phyloP scores from a whole-genome alignment of 2,329 filamentous ascomycete species.

The Harringtonia lauricola region DNA sequence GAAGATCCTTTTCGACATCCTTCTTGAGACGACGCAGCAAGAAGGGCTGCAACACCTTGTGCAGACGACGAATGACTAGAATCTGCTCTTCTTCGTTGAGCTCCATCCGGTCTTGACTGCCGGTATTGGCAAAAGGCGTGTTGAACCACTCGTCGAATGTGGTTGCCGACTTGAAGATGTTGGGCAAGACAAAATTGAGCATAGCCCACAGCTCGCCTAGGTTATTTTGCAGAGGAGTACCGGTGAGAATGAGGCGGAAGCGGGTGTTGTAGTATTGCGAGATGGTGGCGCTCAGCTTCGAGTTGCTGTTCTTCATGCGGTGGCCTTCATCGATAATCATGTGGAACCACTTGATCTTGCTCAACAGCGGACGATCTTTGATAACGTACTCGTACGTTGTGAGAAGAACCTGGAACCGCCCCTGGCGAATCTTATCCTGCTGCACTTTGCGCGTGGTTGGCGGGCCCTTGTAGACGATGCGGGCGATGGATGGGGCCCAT shows the following conservation, averaged over 20 bases:
- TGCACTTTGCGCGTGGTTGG: constrained; percentile 80
- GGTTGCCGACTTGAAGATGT: constrained; percentile 98
- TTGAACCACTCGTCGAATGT: constrained; percentile 99
- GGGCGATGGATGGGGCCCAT: constrained; percentile 80
- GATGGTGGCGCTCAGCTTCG: constrained; percentile 90
- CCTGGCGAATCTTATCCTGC: constrained; percentile 87
- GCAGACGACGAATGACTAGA: constrained; percentile 92
- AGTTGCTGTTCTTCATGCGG: constrained; percentile 97
- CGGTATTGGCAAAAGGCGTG: constrained; percentile 96
- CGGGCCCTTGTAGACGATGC: constrained; percentile 94
- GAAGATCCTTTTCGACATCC: constrained; percentile 96
- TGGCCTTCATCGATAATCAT: constrained; percentile 99
- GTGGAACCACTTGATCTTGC: constrained; percentile 99
- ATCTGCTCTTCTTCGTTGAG: constrained; percentile 98
- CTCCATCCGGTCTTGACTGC: constrained; percentile 97
- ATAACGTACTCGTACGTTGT: constrained; percentile 99
- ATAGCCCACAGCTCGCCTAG: constrained; percentile 92
- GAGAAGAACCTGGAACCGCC: constrained; percentile 88
- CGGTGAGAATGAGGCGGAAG: constrained; percentile 92
- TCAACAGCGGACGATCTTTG: constrained; percentile 89
- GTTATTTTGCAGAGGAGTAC: constrained; percentile 96
- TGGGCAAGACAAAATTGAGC: constrained; percentile 95
- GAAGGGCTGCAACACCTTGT: constrained; percentile 97
- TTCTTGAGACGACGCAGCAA: constrained; percentile 96
- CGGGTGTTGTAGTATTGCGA: constrained; percentile 91